Base-by-base conservation (phyloP, 768 basidiomycete genomes). In the Mrakia hoshinonis region DNA sequence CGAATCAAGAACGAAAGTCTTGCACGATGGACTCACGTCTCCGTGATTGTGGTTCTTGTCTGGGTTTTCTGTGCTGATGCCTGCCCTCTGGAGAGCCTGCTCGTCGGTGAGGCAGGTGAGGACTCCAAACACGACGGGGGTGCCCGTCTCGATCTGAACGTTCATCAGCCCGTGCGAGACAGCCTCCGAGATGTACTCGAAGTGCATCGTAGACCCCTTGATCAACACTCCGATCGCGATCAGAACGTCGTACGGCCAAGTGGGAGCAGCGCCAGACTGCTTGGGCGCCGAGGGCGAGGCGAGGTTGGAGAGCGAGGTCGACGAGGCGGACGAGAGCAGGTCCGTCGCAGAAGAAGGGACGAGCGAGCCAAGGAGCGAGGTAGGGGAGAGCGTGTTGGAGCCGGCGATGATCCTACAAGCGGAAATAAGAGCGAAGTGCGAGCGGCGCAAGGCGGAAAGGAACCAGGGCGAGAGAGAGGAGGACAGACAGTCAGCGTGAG, bases 121-220 rank as follows among this genome's bases (percentile, higher is more conserved):
- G 34, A 99, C 92, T 51, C 96, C 96, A 80, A 98, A 98, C 75
- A 99, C 88, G 76, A 98, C 90, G 0, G 96, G 96, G 29, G 90
- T 86, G 20, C 92, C 92, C 1, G 90, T 87, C 80, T 98, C 95
- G 76, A 97, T 82, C 81, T 95, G 92, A 26, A 97, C 86, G 76
- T 85, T 86, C 96, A 98, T 99, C 74, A 99, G 83, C 54, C 88
- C 93, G 76, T 97, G 90, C 51, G 92, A 87, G 72, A 97, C 94
- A 73, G 87, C 86, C 76, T 97, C 92, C 80, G 86, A 90, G 80
- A 98, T 99, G 84, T 99, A 99, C 80, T 99, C 96, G 80, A 98
- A 99, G 82, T 99, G 96, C 92, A 96, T 96, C 22, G 96, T 98
- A 0, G 87, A 84, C 66, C 96, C 95, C 79, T 99, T 99, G 83